Conservation (phyloP, 2,329 filamentous ascomycete genomes). For the Westerdykella aurantiaca region DNA sequence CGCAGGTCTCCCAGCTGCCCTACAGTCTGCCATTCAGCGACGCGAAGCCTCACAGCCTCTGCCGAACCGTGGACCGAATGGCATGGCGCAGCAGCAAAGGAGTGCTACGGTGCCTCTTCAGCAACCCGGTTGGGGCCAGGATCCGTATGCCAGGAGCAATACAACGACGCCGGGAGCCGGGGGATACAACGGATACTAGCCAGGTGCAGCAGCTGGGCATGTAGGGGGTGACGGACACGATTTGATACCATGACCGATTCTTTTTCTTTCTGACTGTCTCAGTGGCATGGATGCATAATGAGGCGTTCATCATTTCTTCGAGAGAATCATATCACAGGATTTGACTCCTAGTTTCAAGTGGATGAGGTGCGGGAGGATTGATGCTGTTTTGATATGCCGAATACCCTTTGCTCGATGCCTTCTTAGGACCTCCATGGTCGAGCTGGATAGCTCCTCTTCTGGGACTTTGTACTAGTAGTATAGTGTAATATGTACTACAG, state of each 20-base stretch:
- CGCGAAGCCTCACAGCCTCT: conserved; percentile 31
- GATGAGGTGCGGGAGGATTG: no score
- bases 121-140: conserved; percentile 23
- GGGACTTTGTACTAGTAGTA: no score
- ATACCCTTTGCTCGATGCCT: no score
- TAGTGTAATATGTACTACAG: no score
- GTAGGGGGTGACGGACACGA: conserved; percentile 1
- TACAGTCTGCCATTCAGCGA: conserved; percentile 35
- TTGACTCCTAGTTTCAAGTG: no score
- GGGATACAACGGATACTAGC: conserved; percentile 15
- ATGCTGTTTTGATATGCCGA: no score
- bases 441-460: no score
- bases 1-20: conserved; percentile 25
- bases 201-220: conserved; percentile 3
- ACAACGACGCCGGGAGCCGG: conserved; percentile 15
- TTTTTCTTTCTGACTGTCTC: no score
- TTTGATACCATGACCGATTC: conserved; percentile 5
- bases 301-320: no score
- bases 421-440: no score
- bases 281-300: no score
- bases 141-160: conserved; percentile 15
- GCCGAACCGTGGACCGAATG: conserved; percentile 22
- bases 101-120: conserved; percentile 33
- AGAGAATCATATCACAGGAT: no score
- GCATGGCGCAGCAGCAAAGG: conserved; percentile 23